Base-by-base conservation (phyloP, 352 stramenopile genomes). In the Aphanomyces cochlioides region DNA sequence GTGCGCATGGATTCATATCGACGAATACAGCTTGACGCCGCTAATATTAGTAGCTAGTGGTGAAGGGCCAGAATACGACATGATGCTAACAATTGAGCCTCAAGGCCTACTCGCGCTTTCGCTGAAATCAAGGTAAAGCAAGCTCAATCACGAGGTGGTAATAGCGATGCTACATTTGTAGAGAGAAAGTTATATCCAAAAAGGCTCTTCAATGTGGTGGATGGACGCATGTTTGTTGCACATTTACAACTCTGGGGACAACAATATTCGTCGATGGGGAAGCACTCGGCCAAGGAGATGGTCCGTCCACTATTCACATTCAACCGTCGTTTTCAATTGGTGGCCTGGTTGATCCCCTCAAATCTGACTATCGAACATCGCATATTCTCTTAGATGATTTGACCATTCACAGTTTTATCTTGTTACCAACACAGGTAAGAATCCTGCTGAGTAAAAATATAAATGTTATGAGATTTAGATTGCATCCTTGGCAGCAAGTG, bases 401-500 rank as follows among this genome's bases (percentile, higher is more conserved):
- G 4, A 61, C 64, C 5, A 39, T 70, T 7, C 64, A 70, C 40
- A 5, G 36, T 10, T n/a, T 10, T n/a, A 28, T 37, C 13, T 37
- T 61, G 7, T 15, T 5, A 28, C 6, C 37, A 1, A 7, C 37
- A 7, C 7, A 54, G 39, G 43, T 54, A 36, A 10, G 8, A 8
- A 13, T 12, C 13, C 36, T 4, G 36, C n/a, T 47, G 13, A 12
- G 7, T 65, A 8, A 47, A 65, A 43, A 6, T 47, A 72, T 54
- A 37, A 56, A 67, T 28, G 80, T 53, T 17, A 38, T 0, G 71
- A 76, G 0, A 41, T 72, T 38, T 65, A 63, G 7, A 67, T 79
- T 63, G 1, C n/a, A 0, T 76, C 65, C 47, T 65, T 85, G 45
- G 67, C 72, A 12, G 15, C 36, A 10, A 74, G 58, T 40, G 80